These are phyloP conservation scores for Lasiosphaeria hispida DNA, from an alignment of 495 filamentous ascomycete species.

Conservation along the genomic window DNA sequence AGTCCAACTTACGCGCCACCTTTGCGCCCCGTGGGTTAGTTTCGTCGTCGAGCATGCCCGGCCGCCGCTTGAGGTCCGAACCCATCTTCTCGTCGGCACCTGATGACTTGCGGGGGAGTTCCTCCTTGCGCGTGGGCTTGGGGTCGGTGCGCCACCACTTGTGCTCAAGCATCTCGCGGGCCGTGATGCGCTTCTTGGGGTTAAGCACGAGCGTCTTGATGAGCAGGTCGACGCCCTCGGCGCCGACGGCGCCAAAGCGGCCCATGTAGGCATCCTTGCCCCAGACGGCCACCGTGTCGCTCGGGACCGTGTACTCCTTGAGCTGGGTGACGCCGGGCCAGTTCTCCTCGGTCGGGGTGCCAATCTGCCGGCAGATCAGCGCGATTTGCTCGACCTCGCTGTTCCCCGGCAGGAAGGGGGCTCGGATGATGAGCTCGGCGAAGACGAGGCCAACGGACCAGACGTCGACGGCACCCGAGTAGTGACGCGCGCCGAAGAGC, in stretches of 20 bases:
- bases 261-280: slow-evolving; percentile 65
- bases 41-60: slow-evolving; percentile 68
- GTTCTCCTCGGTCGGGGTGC: slow-evolving; percentile 88
- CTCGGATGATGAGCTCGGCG: slow-evolving; percentile 81
- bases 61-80: slow-evolving; percentile 76
- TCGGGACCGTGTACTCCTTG: slow-evolving; percentile 67
- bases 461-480: slow-evolving; percentile 86
- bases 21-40: slow-evolving; percentile 51
- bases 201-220: slow-evolving; percentile 83
- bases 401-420: slow-evolving; percentile 71
- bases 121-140: slow-evolving; percentile 75
- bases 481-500: slow-evolving; percentile 83
- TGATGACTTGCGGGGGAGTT: slow-evolving; percentile 64
- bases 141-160: slow-evolving; percentile 85
- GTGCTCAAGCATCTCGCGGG: slow-evolving; percentile 73
- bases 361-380: slow-evolving; percentile 79
- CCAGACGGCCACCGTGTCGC: slow-evolving; percentile 58
- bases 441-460: slow-evolving; percentile 96
- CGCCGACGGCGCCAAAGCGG: slow-evolving; percentile 73
- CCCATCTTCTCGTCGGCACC: slow-evolving; percentile 75
- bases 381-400: slow-evolving; percentile 73
- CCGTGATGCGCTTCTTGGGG: slow-evolving; percentile 75
- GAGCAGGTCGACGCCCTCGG: slow-evolving; percentile 80
- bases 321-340: slow-evolving; percentile 90
- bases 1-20: slow-evolving; percentile 86